Base-by-base conservation (phyloP, 306 rosid species). In the Canavalia gladiata region DNA sequence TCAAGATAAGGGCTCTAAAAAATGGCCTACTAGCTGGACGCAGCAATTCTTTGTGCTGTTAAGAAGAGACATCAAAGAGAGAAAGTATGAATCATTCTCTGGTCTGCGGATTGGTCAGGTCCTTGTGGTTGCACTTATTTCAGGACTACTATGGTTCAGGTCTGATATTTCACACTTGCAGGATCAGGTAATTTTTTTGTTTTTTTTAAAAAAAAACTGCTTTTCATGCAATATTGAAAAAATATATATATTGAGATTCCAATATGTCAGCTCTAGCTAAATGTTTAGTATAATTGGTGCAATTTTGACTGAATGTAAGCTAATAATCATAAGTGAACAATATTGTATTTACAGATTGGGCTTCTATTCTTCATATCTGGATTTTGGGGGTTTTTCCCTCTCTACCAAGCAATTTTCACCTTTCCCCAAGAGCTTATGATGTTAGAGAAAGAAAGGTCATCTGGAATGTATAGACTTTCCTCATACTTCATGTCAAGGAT, bases 31-130 rank as follows among this genome's bases (percentile, higher is more conserved):
- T 3, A 84, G 84, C 41, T 93, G 97, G 97, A 79, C 83, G 31
- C 93, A 93, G 72, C 96, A 93, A 68, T 90, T 91, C 58, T 31
- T 29, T 25, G 94, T 90, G 25, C 77, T 93, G 13, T 78, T 89
- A 35, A 90, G 84, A 71, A 90, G 94, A 90, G 94, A 91, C 57
- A n/a, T 93, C 29, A 91, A 87, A 68, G 94, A 93, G 84, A 87
- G 92, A 60, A 89, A 30, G 69, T 71, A 87, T 25, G 88, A 90
- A 45, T 72, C 92, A 4, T 91, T 94, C 77, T 91, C 94, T 41
- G 66, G 52, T 66, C 76, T 91, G 43, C 79, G 80, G 49, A 81
- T 94, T 63, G 67, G 34, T 57, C 91, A 92, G 64, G 86, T 94
- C 28, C 58, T 92, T 8, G 74, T 81, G 11, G 85, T 85, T 25